Evolutionary conservation across 257 asterid genomes (phyloP).

Genomic region (Solanum virginianum): DNA sequence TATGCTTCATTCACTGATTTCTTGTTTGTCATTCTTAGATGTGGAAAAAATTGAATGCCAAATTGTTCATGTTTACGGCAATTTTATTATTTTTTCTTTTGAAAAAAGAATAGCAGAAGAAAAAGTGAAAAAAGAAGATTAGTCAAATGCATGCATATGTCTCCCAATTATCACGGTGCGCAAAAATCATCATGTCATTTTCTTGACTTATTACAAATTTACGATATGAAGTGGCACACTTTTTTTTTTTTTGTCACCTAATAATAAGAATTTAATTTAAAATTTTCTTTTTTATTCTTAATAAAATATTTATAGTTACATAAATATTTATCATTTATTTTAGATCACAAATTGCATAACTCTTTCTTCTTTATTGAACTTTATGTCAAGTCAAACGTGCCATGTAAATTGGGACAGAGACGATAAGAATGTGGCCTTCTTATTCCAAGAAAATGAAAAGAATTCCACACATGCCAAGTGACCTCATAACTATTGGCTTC

Average conservation of each 20-base stretch:
- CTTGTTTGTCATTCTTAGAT: neutral
- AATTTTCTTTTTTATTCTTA: neutral
- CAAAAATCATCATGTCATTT: neutral
- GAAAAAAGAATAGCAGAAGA: neutral
- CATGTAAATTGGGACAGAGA: neutral
- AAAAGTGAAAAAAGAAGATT: neutral
- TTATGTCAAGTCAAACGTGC: neutral
- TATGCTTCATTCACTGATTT: neutral
- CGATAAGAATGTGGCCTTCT: neutral
- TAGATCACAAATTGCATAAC: accelerated
- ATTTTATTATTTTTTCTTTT: neutral
- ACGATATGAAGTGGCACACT: neutral
- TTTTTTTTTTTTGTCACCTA: neutral
- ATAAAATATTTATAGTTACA: neutral
- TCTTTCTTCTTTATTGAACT: neutral
- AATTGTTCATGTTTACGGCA: neutral
- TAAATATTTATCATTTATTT: neutral
- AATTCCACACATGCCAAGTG: neutral
- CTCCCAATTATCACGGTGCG: neutral
- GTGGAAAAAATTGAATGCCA: neutral
- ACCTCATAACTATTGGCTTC: neutral
- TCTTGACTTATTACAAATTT: neutral
- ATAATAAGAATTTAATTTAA: neutral
- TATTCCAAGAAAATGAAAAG: neutral
- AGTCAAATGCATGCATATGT: neutral